Evolutionary conservation across 2,329 filamentous ascomycete genomes (phyloP), one percentile per base, ranked within the genome.

Genomic region (Penicillium paneum): DNA sequence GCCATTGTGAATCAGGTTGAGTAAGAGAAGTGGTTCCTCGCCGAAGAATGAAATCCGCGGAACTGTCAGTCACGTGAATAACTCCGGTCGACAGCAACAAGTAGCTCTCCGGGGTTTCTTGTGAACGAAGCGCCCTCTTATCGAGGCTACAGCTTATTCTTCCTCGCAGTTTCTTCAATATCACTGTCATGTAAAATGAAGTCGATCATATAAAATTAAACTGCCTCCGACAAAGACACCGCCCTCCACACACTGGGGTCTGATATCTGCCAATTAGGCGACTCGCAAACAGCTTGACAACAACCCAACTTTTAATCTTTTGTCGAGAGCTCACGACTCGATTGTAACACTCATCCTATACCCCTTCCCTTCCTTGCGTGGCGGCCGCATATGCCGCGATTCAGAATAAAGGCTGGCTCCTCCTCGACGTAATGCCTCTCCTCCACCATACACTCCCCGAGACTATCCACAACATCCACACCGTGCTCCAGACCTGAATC

Each of bases 361-460:
- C 35, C 43, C 36, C 21, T 55, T 50, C 46, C 49, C 29, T 26
- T 54, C 47, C 42, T 63, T 66, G 64, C 67, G 62, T 59, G 57
- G 64, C 69, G 69, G 69, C 67, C 59, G 68, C 69, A 68, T 67
- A 70, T 69, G 71, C 71, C 70, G 71, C 66, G 59, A 58, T 49
- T 59, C 49, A 48, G 61, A 59, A 60, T 58, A 62, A 73, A 73
- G 68, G 65, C 71, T 74, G 71, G 71, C 71, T 73, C 68, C 67
- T 67, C 64, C 60, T 71, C 66, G 63, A 66, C 66, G 69, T 67
- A 67, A 73, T 73, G 71, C 63, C 61, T 66, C 68, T 66, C 65
- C 69, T 68, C 66, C 67, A 57, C 65, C 66, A 62, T 67, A 68
- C 64, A 64, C 64, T 52, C 61, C 63, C 45, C 64, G 63, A 57